These are phyloP conservation scores for Handroanthus guayacan DNA, from an alignment of 257 asterid genomes.

Conservation along the genomic window DNA sequence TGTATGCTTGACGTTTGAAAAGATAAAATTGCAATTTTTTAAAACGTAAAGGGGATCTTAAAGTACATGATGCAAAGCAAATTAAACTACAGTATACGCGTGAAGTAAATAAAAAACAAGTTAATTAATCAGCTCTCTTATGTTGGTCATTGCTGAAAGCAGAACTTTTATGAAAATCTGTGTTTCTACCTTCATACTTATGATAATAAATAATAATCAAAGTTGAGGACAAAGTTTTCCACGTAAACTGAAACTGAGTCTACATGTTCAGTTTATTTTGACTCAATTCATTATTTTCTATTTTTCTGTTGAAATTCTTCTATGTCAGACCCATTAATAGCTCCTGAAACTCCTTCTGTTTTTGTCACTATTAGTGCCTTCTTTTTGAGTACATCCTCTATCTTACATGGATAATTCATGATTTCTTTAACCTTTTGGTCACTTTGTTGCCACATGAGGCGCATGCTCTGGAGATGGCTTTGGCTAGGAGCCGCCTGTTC, in stretches of 20 bases:
- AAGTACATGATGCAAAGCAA: conserved; percentile 23
- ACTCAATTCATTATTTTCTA: background rate
- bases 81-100: conserved; percentile 1
- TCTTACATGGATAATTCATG: too few species aligned
- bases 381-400: background rate
- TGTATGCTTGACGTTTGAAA: conserved; percentile 12
- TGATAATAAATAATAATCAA: too few species aligned
- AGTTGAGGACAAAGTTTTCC: too few species aligned
- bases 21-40: conserved; percentile 1
- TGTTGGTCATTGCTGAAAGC: conserved; percentile 21
- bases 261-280: background rate
- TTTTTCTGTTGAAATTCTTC: background rate
- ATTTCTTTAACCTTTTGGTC: too few species aligned
- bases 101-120: conserved; percentile 23
- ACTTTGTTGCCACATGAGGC: too few species aligned
- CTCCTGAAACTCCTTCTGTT: background rate
- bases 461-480: too few species aligned
- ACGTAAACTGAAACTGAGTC: background rate
- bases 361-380: background rate
- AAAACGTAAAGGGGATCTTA: background rate
- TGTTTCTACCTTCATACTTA: conserved; percentile 13
- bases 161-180: background rate
- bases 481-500: too few species aligned
- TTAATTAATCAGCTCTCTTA: conserved; percentile 17
- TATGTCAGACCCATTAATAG: background rate